A percentile compares a stretch with the other conserved stretches of the same genome.
Conservation (phyloP, 1,284 basidiomycete genomes). For the Cryptococcus sp. region DNA sequence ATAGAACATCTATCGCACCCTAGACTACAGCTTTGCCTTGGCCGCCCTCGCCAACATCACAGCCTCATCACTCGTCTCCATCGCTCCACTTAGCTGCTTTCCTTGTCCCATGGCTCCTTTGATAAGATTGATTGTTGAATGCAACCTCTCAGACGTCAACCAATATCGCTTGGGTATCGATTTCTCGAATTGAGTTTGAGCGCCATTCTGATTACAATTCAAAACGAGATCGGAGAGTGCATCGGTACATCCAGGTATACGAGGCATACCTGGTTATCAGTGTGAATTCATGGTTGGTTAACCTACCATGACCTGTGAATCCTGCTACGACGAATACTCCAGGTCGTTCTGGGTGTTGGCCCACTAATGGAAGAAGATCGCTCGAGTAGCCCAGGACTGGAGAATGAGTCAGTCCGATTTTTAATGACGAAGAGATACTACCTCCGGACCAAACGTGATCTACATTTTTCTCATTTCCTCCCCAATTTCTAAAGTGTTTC, state of each 20-base stretch:
- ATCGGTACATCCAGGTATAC: slow-evolving; percentile 23
- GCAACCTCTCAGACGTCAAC: slow-evolving; percentile 19
- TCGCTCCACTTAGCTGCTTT: background rate
- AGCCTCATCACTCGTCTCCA: slow-evolving; percentile 13
- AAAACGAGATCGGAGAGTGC: slow-evolving; percentile 14
- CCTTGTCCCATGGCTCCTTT: slow-evolving; percentile 19
- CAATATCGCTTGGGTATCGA: slow-evolving; percentile 20
- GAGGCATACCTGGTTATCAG: slow-evolving; percentile 24
- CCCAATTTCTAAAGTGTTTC: slow-evolving; percentile 23
- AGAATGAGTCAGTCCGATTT: background rate
- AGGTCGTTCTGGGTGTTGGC: slow-evolving; percentile 16
- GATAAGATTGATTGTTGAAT: slow-evolving; percentile 19
- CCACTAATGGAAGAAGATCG: slow-evolving; percentile 25
- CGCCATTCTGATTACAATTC: slow-evolving; percentile 4
- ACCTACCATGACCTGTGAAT: slow-evolving; percentile 33
- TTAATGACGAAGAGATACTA: background rate
- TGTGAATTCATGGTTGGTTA: background rate
- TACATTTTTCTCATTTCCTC: slow-evolving; percentile 20
- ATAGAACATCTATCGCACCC: too few relatives aligned
- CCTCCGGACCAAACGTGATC: slow-evolving; percentile 31
- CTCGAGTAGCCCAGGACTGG: slow-evolving; percentile 30
- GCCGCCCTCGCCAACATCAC: slow-evolving; percentile 8
- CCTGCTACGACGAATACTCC: slow-evolving; percentile 29
- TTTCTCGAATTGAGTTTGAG: slow-evolving; percentile 7
- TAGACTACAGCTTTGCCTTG: slow-evolving; percentile 8